Conservation (phyloP, 495 filamentous ascomycete species). For the Cercophora sp. region DNA sequence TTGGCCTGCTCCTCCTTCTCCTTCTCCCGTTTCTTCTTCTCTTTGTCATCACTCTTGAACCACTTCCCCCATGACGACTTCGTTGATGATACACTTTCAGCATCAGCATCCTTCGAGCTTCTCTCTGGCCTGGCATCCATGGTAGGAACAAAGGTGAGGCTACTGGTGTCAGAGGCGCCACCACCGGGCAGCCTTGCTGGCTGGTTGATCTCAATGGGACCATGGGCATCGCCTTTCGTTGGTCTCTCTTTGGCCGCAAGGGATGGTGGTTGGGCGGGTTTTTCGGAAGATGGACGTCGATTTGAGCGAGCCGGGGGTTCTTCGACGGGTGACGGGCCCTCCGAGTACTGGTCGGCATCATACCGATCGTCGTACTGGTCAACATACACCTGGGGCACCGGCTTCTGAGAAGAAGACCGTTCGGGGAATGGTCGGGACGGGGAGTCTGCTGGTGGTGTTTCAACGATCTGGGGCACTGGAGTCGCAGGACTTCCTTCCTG, state of each 20-base stretch:
- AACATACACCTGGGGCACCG: conserved; percentile 27
- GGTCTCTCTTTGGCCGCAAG: conserved; percentile 19
- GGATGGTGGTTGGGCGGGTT: conserved; percentile 23
- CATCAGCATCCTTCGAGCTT: conserved; percentile 55
- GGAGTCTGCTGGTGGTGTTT: conserved; percentile 57
- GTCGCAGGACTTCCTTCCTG: conserved; percentile 20
- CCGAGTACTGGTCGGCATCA: neutral
- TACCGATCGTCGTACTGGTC: conserved; percentile 10
- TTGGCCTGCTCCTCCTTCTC: conserved; percentile 53
- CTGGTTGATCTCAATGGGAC: conserved; percentile 59
- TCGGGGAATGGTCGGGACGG: conserved; percentile 39
- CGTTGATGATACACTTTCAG: conserved; percentile 41
- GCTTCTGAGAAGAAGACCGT: conserved; percentile 55
- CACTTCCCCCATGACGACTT: conserved; percentile 84
- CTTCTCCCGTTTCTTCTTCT: conserved; percentile 47
- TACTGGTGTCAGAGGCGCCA: conserved; percentile 63
- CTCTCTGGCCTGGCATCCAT: conserved; percentile 57
- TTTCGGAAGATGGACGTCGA: conserved; percentile 39
- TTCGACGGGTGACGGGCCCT: conserved; percentile 24
- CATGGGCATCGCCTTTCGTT: conserved; percentile 22
- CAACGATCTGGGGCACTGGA: conserved; percentile 63
- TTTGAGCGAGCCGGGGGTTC: conserved; percentile 45
- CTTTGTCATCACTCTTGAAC: conserved; percentile 47
- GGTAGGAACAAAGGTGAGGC: conserved; percentile 80
- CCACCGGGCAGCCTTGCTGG: conserved; percentile 70